Evolutionary conservation across 768 basidiomycete genomes (phyloP).

Genomic region (Panus rudis): DNA sequence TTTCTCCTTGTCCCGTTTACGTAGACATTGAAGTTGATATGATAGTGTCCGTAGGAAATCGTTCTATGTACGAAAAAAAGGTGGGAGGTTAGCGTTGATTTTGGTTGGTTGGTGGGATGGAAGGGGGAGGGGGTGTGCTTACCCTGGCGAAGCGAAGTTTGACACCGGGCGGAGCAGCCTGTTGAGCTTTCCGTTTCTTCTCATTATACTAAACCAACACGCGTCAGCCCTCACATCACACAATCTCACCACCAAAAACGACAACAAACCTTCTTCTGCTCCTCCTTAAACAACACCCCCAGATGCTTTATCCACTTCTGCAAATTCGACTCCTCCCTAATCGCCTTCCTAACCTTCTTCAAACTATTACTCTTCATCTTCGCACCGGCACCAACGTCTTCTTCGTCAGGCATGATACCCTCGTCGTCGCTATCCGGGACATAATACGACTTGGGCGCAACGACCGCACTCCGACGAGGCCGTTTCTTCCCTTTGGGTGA

Average conservation of each 20-base stretch:
- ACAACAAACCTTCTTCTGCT: slow-evolving; percentile 58
- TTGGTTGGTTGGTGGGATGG: too few species aligned
- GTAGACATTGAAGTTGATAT: slow-evolving; percentile 50
- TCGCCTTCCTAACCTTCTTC: too few species aligned
- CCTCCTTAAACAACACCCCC: slow-evolving; percentile 49
- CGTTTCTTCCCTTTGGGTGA: slow-evolving; percentile 39
- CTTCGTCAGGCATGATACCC: slow-evolving; percentile 34
- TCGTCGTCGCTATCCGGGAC: slow-evolving; percentile 72
- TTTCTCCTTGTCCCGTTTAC: slow-evolving; percentile 50
- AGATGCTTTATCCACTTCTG: slow-evolving; percentile 70
- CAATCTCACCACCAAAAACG: neutral
- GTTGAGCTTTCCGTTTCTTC: slow-evolving; percentile 49
- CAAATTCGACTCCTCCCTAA: slow-evolving; percentile 42
- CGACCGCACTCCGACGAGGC: slow-evolving; percentile 50
- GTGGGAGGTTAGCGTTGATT: neutral
- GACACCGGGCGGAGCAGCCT: slow-evolving; percentile 36
- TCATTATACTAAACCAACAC: slow-evolving; percentile 45
- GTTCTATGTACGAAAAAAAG: slow-evolving; percentile 38
- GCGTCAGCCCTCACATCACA: too few species aligned
- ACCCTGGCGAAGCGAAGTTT: slow-evolving; percentile 59
- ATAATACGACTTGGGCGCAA: slow-evolving; percentile 50
- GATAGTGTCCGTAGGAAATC: slow-evolving; percentile 64
- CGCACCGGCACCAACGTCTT: slow-evolving; percentile 24
- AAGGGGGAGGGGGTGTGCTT: slow-evolving; percentile 11
- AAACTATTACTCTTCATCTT: too few species aligned